Base-by-base conservation (phyloP, 176 grass and related monocot genomes). In the Eleusine indica region DNA sequence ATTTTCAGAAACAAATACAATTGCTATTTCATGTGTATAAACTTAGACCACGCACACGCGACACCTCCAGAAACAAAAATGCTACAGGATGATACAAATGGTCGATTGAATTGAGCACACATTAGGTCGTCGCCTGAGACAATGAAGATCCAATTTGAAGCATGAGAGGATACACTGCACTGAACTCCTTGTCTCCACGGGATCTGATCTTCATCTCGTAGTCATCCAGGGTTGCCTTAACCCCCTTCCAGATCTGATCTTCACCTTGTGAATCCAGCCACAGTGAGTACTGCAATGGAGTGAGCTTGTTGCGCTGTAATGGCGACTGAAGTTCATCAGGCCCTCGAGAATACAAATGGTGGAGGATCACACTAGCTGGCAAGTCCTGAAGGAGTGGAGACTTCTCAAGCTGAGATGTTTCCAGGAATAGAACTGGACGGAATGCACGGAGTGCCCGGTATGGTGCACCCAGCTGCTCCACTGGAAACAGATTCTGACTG, bases 401-500 rank as follows among this genome's bases (percentile, higher is more conserved):
- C 39, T 89, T 89, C 71, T 70, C 60, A 74, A 99, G 91, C 75
- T 96, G 96, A 80, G 89, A 91, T 18, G 87, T 94, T 86, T 99
- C 96, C 87, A 99, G 75, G 83, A 99, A 99, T 51, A 99, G 76
- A 32, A 99, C 80, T 21, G 96, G 96, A 3, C 96, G 89, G 86
- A 99, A 94, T 25, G 96, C 93, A 47, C 96, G 89, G 41, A 96
- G 68, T 13, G 93, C 97, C 29, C 91, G 69, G 79, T 99, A 96
- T 81, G 93, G 97, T 25, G 93, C 81, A 17, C 97, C 97, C 17
- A 99, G 88, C 89, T 99, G 93, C 81, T 99, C 93, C 19, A 99
- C 97, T 80, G 97, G 97, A 85, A 96, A 99, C 40, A 99, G 86
- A 75, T 99, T 99, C 87, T 99, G 97, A 39, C 94, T 89, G 77